Evolutionary conservation across 176 grass and related monocot species (phyloP).

Genomic region (Eremochloa ophiuroides): DNA sequence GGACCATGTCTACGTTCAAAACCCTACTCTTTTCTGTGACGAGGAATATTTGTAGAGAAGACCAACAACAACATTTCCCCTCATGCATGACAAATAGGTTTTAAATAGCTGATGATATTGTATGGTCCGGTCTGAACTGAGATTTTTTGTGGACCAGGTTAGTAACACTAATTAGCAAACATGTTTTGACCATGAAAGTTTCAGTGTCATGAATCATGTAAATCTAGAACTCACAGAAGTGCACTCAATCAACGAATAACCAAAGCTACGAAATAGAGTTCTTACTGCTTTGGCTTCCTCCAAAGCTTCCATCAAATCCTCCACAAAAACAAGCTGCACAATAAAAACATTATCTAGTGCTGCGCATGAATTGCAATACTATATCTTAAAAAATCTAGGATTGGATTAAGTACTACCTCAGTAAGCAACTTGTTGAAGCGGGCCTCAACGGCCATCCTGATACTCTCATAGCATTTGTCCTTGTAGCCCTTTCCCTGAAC

Average conservation of each 20-base stretch:
- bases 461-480: constrained; percentile 91
- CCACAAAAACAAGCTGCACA: constrained; percentile 68
- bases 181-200: neutral
- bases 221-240: neutral
- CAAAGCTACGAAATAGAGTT: constrained; percentile 13
- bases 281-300: constrained; percentile 96
- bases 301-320: constrained; percentile 95
- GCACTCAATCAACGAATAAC: neutral
- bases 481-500: constrained; percentile 89
- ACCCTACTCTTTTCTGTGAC: neutral
- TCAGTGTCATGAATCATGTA: neutral
- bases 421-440: constrained; percentile 86
- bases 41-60: constrained; percentile 7
- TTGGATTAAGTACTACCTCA: constrained; percentile 51
- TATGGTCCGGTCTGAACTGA: neutral
- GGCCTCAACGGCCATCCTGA: constrained; percentile 85
- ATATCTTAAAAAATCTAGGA: constrained; percentile 13
- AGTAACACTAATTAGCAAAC: neutral
- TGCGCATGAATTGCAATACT: constrained; percentile 16
- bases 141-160: neutral
- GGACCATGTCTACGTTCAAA: neutral
- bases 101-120: neutral
- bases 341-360: constrained; percentile 43
- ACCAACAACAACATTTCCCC: neutral
- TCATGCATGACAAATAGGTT: neutral